Evolutionary conservation across 2,329 filamentous ascomycete species (phyloP).

Genomic region (Hymenoscyphus albidus): DNA sequence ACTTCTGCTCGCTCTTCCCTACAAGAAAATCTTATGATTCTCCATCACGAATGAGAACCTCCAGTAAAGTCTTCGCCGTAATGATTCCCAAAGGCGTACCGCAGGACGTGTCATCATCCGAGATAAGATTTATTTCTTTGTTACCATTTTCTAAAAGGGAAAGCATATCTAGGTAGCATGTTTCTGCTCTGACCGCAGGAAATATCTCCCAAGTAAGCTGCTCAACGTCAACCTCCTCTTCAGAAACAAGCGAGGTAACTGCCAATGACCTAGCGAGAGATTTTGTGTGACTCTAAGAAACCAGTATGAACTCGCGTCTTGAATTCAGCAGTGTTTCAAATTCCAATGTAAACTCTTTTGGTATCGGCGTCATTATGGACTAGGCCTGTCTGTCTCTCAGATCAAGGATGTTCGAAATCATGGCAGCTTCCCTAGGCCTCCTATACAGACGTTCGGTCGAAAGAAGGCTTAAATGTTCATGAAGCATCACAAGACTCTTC

Average conservation of each 20-base stretch:
- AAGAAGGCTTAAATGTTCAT: constrained; percentile 39
- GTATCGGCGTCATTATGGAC: constrained; percentile 95
- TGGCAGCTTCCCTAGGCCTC: constrained; percentile 77
- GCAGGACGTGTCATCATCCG: neutral
- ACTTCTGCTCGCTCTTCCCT: neutral
- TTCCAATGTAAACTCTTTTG: constrained; percentile 88
- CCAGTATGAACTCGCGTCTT: constrained; percentile 41
- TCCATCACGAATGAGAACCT: neutral
- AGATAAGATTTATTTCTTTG: neutral
- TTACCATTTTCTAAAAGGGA: neutral
- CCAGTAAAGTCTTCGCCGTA: neutral
- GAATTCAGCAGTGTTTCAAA: constrained; percentile 84
- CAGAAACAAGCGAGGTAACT: neutral
- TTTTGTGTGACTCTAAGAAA: neutral
- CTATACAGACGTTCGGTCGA: constrained; percentile 74
- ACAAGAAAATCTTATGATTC: neutral
- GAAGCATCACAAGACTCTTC: constrained; percentile 89
- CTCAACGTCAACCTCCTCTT: neutral
- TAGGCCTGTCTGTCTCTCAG: constrained; percentile 90
- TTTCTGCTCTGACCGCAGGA: neutral
- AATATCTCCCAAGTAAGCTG: neutral
- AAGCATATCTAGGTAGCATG: neutral
- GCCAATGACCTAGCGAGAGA: neutral
- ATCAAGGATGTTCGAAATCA: constrained; percentile 91
- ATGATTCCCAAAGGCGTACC: neutral